Evolutionary conservation across 2,329 filamentous ascomycete genomes (phyloP), one percentile per base, ranked within the genome.

Genomic region (Fusarium redolens): DNA sequence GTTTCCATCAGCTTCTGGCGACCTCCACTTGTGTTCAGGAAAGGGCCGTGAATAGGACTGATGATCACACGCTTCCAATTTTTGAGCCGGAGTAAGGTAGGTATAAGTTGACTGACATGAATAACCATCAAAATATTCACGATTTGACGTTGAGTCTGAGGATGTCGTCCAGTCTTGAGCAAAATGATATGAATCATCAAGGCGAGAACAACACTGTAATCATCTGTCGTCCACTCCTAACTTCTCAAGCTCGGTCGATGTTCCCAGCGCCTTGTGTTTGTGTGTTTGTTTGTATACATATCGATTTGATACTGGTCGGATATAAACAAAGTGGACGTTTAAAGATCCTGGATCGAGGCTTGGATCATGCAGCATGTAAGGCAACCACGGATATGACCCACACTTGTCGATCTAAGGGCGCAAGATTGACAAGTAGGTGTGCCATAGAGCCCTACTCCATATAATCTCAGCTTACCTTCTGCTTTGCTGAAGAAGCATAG

Each of bases 321-420:
- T 58, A 35, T 12, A 37, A 35, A 45, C n/a, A 56, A 1, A 40
- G 22, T 58, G 40, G 30, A 48, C 37, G 28, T 28, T 59, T 45
- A 35, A 41, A 40, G n/a, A 47, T 58, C 8, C 28, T 33, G 31
- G 43, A 66, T 55, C 33, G 54, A 64, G 59, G 63, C 63, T 55
- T 41, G 37, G 56, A 37, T 28, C 14, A 54, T 37, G 56, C 22
- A 41, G 52, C 45, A 33, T 50, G 64, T 55, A 37, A 67, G 61
- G 51, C 51, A 67, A 51, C 44, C 17, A 40, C 40, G 17, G 43
- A 38, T 13, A 57, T 35, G 64, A 28, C 55, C 71, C 58, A 61
- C 61, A 67, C 40, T 15, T 75, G 73, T 76, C 59, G 61, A 77
- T 68, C n/a, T 14, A 75, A 77, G 55, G 75, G 75, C 75, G 73